Evolutionary conservation across 805 yeast genomes (phyloP).

Genomic region (Yamadazyma nakazawae): DNA sequence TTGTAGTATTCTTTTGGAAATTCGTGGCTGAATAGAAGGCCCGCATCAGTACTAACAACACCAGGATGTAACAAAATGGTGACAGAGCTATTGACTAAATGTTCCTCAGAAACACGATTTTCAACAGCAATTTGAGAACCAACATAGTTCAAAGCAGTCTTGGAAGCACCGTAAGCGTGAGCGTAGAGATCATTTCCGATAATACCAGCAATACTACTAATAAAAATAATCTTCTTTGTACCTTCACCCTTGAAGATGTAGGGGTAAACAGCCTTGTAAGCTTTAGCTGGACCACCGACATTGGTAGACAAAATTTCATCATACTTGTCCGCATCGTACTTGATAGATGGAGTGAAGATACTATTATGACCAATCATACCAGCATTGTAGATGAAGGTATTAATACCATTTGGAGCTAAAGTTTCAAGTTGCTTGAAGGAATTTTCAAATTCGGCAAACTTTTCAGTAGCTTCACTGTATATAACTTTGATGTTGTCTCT

Average conservation of each 20-base stretch:
- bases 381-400: constrained; percentile 34
- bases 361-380: constrained; percentile 18
- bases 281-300: constrained; percentile 12
- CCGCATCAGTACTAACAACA: constrained; percentile 16
- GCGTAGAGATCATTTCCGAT: neutral
- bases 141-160: constrained; percentile 33
- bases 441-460: constrained; percentile 4
- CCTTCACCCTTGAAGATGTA: constrained; percentile 9
- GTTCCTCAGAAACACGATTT: constrained; percentile 16
- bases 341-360: neutral
- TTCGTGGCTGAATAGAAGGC: neutral
- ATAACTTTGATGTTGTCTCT: constrained; percentile 8
- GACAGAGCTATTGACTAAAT: constrained; percentile 17
- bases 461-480: constrained; percentile 4
- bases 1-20: neutral
- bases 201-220: constrained; percentile 19
- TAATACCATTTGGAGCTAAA: constrained; percentile 19
- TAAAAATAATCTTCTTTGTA: constrained; percentile 19
- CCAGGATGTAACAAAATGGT: constrained; percentile 30
- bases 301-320: constrained; percentile 3
- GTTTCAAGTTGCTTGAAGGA: constrained; percentile 8
- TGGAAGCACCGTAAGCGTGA: constrained; percentile 35
- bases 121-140: constrained; percentile 24
- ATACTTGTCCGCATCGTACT: constrained; percentile 8
- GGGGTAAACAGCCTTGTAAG: constrained; percentile 11